phyloP scores from a whole-genome alignment of 1,284 basidiomycete species.

The Microbotryum saponariae region DNA sequence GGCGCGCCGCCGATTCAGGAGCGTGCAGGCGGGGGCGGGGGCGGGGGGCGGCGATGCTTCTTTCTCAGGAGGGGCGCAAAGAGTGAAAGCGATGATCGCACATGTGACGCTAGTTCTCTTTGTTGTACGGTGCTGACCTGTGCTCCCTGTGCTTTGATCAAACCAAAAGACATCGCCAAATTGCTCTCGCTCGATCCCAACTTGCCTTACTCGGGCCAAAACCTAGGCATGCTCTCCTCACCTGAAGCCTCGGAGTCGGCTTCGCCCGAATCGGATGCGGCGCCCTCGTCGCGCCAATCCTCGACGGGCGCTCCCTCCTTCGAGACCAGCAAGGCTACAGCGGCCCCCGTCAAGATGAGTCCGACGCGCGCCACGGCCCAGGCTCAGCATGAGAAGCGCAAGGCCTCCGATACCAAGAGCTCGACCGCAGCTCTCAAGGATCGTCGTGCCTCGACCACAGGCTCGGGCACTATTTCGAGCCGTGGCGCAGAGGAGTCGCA shows the following conservation, averaged over 20 bases:
- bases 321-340: not conserved
- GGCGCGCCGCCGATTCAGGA: too few relatives aligned
- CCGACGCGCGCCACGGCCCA: not conserved
- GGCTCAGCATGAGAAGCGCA: slow-evolving; percentile 1
- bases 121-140: too few relatives aligned
- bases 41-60: too few relatives aligned
- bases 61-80: too few relatives aligned
- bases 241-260: slow-evolving; percentile 2
- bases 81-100: too few relatives aligned
- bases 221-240: not conserved
- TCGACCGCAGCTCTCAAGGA: slow-evolving; percentile 3
- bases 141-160: too few relatives aligned
- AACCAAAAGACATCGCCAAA: too few relatives aligned
- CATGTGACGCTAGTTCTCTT: too few relatives aligned
- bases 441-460: not conserved
- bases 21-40: too few relatives aligned
- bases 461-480: too few relatives aligned
- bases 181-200: too few relatives aligned
- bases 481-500: not conserved
- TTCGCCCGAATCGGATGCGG: slow-evolving; percentile 1
- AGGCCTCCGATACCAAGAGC: not conserved
- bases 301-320: not conserved
- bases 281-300: not conserved
- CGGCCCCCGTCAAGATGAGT: not conserved
- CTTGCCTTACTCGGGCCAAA: too few relatives aligned